Conservation (phyloP, 305 asterid species). For the Solanum hybrid region DNA sequence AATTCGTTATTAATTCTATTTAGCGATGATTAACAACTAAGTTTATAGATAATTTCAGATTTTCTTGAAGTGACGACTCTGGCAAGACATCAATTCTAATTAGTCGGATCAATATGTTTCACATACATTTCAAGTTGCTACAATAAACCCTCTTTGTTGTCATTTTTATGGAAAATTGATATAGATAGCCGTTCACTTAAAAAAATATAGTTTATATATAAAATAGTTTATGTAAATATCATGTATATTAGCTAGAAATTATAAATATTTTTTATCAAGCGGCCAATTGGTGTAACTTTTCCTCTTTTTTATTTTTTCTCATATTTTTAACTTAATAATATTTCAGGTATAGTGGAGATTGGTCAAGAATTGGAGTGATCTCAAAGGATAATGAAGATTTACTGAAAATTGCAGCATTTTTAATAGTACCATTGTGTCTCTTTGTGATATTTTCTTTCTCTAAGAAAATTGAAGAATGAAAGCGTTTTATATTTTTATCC, state of each 20-base stretch:
- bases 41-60: neutral
- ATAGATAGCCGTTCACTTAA: neutral
- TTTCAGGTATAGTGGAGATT: constrained; percentile 87
- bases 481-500: neutral
- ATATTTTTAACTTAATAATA: neutral
- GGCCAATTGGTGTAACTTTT: neutral
- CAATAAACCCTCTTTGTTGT: neutral
- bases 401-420: constrained; percentile 56
- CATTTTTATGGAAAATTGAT: neutral
- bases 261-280: neutral
- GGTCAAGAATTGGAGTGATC: constrained; percentile 86
- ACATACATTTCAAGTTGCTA: neutral
- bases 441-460: constrained; percentile 33
- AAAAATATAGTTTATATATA: neutral
- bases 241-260: neutral
- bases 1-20: neutral
- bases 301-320: neutral
- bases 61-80: neutral
- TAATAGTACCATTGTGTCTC: constrained; percentile 60
- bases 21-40: neutral
- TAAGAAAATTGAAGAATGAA: constrained; percentile 25
- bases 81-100: neutral
- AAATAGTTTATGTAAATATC: neutral
- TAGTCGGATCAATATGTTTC: neutral
- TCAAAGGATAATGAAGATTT: constrained; percentile 53